Percentiles rank a stretch among this genome's conserved stretches.
Evolutionary conservation across 2,329 filamentous ascomycete genomes (phyloP).

Genomic region (Ophiosphaerella korrae): DNA sequence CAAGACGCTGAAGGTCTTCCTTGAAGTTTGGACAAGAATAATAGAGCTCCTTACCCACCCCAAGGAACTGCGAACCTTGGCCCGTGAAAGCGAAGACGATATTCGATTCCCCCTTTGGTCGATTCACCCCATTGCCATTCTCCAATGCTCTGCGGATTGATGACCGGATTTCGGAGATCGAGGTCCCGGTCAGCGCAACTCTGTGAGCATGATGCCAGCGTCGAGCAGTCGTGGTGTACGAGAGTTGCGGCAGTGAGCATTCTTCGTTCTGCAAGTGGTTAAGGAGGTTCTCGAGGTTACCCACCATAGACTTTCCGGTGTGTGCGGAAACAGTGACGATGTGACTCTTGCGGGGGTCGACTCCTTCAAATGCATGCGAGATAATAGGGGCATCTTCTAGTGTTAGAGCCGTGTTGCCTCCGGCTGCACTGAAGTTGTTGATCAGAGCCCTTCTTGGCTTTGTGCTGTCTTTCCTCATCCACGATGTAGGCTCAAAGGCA

Average conservation of each 20-base stretch:
- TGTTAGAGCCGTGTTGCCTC: conserved; percentile 43
- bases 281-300: conserved; percentile 17
- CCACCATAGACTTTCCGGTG: conserved; percentile 10
- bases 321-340: conserved; percentile 13
- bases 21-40: conserved; percentile 30
- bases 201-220: conserved; percentile 10
- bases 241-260: conserved; percentile 8
- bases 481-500: conserved; percentile 7
- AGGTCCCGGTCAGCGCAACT: too few species aligned
- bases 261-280: conserved; percentile 9
- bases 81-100: conserved; percentile 51
- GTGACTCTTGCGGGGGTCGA: background rate
- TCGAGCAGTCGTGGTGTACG: conserved; percentile 27
- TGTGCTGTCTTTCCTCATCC: conserved; percentile 18
- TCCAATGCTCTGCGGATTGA: background rate
- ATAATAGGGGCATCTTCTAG: conserved; percentile 26
- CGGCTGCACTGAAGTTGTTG: conserved; percentile 48
- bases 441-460: conserved; percentile 25
- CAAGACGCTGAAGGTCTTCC: too few species aligned
- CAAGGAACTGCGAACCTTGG: conserved; percentile 37
- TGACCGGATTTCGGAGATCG: too few species aligned
- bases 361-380: too few species aligned
- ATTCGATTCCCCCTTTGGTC: too few species aligned
- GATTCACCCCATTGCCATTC: background rate
- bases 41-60: conserved; percentile 14